Base-by-base conservation (phyloP, 164 flowering plant genomes). In the Warburgia ugandensis region DNA sequence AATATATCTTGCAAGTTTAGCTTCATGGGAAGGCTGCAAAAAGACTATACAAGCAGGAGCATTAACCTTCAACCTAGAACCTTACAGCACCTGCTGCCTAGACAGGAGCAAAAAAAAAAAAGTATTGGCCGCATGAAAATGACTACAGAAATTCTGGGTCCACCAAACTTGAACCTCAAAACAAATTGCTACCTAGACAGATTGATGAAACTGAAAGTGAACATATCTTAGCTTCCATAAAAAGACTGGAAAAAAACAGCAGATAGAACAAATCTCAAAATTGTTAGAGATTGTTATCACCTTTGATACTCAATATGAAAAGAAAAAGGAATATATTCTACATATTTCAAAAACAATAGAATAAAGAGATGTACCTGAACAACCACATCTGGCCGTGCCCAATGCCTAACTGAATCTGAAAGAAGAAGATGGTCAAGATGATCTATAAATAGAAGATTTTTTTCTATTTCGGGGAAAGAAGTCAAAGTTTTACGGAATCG, bases 381-480 rank as follows among this genome's bases (percentile, higher is more conserved):
- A 59, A 88, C 61, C 16, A 79, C 86, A 66, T 92, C 94, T 29
- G 80, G 64, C 52, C 69, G 58, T 37, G 64, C 36, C 86, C 74
- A 76, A 22, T 17, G 42, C 60, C 66, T 73, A 50, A 77, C 72
- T 4, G 62, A 58, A 57, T 81, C 84, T 37, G 94, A 80, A 27
- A 86, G 78, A 29, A 92, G 70, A 44, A 72, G 73, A 71, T 86
- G 95, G 63, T 92, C 96, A 50, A 92, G 79, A 70, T 86, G 81
- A 73, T 92, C 96, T 39, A 88, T 17, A 55, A 86, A 92, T 11
- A 88, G 25, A 50, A 78, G 31, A 44, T 69, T 69, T 36, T 73
- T 62, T 33, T 70, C 67, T 21, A 55, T 37, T 48, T 72, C 77
- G 42, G 68, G 76, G 63, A 69, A 62, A 20, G 69, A 58, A 29